Base-by-base conservation (phyloP, 202 grass and related monocot genomes). In the Miscanthus sacchariflorus region DNA sequence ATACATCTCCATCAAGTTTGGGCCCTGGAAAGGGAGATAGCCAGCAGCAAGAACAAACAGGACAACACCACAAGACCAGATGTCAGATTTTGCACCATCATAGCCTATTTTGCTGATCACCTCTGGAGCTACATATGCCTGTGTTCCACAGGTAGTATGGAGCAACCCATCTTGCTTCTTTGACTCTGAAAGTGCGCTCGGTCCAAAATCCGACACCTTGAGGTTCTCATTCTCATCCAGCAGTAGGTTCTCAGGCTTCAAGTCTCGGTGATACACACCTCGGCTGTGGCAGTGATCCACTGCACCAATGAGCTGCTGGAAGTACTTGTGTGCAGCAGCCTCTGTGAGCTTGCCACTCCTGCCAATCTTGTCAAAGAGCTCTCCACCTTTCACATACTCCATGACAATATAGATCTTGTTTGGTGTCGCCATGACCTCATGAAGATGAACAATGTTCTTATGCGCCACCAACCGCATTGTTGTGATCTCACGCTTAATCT, bases 61-160 rank as follows among this genome's bases (percentile, higher is more conserved):
- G 80, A 99, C 90, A 38, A 95, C 94, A 81, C 96, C 96, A 39
- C 94, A 96, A 8, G 96, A 99, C 96, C 94, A 99, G 30, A 95
- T 93, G 73, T 99, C 96, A 36, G 93, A 90, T 88, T 92, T 96
- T 82, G 89, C 92, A 86, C 96, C 96, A 72, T 96, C 94, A 86
- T 99, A 99, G 63, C 96, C 94, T 25, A 56, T 89, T 39, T 86
- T 90, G 73, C 78, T 43, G 70, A 99, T 89, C 65, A 99, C 92
- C 78, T 99, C 94, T 65, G 92, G 94, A 90, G 96, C 92, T 19
- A 99, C 89, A 93, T 96, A 99, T 24, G 91, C 92, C 12, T 94
- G 94, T 4, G 96, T 96, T 43, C 96, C 96, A 61, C 96, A 98
- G 72, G 92, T 27, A 63, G 96, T 96, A 61, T 98, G 96, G 76